A percentile compares a stretch with the other conserved stretches of the same genome.
phyloP scores from a whole-genome alignment of 768 basidiomycete species.

The Lactifluus hygrophoroides region DNA sequence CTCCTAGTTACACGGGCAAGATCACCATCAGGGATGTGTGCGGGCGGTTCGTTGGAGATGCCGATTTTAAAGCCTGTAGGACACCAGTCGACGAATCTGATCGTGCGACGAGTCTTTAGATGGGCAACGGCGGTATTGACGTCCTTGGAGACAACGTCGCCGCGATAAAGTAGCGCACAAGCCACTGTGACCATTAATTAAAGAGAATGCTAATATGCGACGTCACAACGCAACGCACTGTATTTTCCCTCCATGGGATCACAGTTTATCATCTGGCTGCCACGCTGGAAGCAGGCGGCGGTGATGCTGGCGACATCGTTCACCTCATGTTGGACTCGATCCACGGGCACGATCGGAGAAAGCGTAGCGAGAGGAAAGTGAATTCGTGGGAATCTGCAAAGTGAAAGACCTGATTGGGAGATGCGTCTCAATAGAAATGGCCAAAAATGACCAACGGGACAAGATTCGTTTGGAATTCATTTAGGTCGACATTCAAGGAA shows the following conservation, averaged over 20 bases:
- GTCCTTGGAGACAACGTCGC: slow-evolving; percentile 72
- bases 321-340: slow-evolving; percentile 58
- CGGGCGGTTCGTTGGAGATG: slow-evolving; percentile 73
- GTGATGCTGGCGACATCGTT: slow-evolving; percentile 43
- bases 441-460: slow-evolving; percentile 35
- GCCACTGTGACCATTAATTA: slow-evolving; percentile 36
- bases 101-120: slow-evolving; percentile 72
- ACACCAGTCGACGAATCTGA: slow-evolving; percentile 75
- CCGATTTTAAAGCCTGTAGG: slow-evolving; percentile 74
- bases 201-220: background rate
- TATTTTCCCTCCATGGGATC: slow-evolving; percentile 75
- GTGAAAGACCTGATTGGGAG: background rate
- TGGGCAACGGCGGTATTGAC: slow-evolving; percentile 64
- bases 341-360: slow-evolving; percentile 52
- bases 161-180: slow-evolving; percentile 63
- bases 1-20: slow-evolving; percentile 66
- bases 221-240: slow-evolving; percentile 32
- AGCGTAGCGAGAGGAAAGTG: slow-evolving; percentile 63
- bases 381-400: slow-evolving; percentile 47
- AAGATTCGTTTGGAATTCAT: slow-evolving; percentile 33
- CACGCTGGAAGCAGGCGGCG: slow-evolving; percentile 4
- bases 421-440: slow-evolving; percentile 13
- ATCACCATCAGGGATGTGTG: slow-evolving; percentile 67
- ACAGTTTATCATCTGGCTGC: slow-evolving; percentile 60
- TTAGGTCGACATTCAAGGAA: slow-evolving; percentile 53